These are phyloP conservation scores for Fusarium sulawesiense DNA, from an alignment of 2,329 filamentous ascomycete species.

Conservation along the genomic window DNA sequence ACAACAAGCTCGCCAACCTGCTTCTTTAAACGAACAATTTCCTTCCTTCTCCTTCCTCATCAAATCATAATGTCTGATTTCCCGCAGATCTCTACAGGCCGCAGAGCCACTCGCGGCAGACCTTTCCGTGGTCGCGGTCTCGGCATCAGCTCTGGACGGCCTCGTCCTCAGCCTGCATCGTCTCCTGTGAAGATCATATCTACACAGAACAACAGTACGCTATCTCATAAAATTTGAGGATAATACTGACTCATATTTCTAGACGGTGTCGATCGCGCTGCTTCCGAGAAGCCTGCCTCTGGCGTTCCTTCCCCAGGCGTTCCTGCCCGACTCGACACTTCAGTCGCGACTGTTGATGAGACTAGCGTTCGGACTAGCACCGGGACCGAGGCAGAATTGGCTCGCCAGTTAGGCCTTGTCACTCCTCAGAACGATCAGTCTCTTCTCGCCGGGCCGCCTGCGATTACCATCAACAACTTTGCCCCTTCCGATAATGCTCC, in stretches of 20 bases:
- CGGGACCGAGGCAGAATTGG: neutral
- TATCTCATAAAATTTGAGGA: accelerated
- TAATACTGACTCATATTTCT: neutral
- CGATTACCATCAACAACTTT: neutral
- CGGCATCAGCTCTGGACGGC: neutral
- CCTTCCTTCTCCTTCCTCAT: neutral
- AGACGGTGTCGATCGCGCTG: neutral
- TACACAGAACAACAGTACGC: neutral
- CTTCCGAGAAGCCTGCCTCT: neutral
- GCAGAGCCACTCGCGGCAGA: neutral
- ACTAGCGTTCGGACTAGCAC: neutral
- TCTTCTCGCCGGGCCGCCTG: neutral
- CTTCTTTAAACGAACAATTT: neutral
- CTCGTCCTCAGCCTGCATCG: neutral
- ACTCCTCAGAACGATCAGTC: neutral
- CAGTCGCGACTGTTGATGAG: neutral
- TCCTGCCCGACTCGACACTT: neutral
- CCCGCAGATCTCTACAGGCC: neutral
- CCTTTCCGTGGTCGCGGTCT: neutral
- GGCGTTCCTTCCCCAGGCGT: no score
- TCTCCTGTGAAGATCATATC: neutral
- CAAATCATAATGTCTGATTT: neutral
- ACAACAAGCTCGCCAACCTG: neutral
- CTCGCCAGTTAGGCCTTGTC: neutral
- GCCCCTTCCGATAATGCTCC: neutral